Percentiles rank a stretch among this genome's conserved stretches.
phyloP scores from a whole-genome alignment of 768 basidiomycete genomes.

The Arthromyces matolae region DNA sequence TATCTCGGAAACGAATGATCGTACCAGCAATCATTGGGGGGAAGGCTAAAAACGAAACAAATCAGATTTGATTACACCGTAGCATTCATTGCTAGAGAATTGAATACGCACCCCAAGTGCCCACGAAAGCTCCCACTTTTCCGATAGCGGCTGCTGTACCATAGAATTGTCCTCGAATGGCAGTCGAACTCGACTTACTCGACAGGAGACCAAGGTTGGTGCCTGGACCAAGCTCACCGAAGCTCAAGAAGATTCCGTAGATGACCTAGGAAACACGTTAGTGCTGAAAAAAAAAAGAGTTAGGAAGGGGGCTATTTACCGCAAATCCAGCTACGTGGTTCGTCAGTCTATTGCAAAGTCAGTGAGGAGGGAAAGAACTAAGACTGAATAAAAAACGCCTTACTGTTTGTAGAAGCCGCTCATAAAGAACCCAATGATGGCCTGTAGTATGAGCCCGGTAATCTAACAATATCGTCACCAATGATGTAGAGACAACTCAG shows the following conservation, averaged over 20 bases:
- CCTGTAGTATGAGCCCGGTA: conserved; percentile 60
- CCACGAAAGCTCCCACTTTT: conserved; percentile 80
- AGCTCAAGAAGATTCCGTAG: conserved; percentile 87
- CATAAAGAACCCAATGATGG: conserved; percentile 84
- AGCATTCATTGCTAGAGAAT: background rate
- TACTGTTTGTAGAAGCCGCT: conserved; percentile 69
- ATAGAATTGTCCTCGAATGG: conserved; percentile 81
- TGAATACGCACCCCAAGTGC: conserved; percentile 73
- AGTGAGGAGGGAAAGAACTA: background rate
- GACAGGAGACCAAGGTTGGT: conserved; percentile 85
- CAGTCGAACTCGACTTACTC: conserved; percentile 81
- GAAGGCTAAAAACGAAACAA: conserved; percentile 43
- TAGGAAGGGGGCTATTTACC: no score
- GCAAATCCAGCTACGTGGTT: conserved; percentile 72
- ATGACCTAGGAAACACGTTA: conserved; percentile 49
- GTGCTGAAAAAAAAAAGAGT: background rate
- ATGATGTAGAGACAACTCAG: background rate
- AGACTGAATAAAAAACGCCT: conserved; percentile 13
- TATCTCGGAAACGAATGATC: conserved; percentile 13
- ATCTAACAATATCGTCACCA: conserved; percentile 40
- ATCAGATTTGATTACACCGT: no score
- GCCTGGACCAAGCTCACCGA: conserved; percentile 88
- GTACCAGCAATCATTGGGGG: conserved; percentile 61
- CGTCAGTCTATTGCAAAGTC: conserved; percentile 42
- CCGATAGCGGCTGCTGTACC: conserved; percentile 84